phyloP scores from a whole-genome alignment of 1,284 basidiomycete species.

The Ustilago tritici region DNA sequence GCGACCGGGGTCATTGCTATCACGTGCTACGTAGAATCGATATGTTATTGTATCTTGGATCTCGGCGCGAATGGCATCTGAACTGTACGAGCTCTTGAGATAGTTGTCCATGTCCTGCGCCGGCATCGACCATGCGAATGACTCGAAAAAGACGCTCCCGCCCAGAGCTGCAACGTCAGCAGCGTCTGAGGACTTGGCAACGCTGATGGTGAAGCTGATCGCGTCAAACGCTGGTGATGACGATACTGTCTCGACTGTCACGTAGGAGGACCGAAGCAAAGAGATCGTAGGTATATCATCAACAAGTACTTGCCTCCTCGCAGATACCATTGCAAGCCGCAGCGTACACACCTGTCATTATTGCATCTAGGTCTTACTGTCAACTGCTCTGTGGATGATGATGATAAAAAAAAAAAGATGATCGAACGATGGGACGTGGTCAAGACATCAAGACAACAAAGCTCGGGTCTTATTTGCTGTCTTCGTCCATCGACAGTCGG shows the following conservation, averaged over 20 bases:
- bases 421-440: background rate
- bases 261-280: background rate
- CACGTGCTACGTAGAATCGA: constrained; percentile 29
- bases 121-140: constrained; percentile 39
- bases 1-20: constrained; percentile 6
- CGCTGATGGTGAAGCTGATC: constrained; percentile 15
- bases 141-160: constrained; percentile 27
- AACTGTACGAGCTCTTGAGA: constrained; percentile 33
- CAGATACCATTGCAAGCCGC: background rate
- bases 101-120: constrained; percentile 39
- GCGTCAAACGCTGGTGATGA: constrained; percentile 8
- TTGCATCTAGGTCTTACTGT: background rate
- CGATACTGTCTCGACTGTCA: background rate
- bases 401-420: background rate
- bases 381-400: background rate
- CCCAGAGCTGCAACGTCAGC: constrained; percentile 35
- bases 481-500: background rate
- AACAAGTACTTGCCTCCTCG: background rate
- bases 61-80: constrained; percentile 19
- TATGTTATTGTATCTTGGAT: constrained; percentile 20
- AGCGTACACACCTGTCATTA: constrained; percentile 24
- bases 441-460: background rate
- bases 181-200: constrained; percentile 19
- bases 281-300: background rate
- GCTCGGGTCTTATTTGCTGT: background rate